phyloP scores from a whole-genome alignment of 2,329 filamentous ascomycete species.

The Penicillium fuscoglaucum region DNA sequence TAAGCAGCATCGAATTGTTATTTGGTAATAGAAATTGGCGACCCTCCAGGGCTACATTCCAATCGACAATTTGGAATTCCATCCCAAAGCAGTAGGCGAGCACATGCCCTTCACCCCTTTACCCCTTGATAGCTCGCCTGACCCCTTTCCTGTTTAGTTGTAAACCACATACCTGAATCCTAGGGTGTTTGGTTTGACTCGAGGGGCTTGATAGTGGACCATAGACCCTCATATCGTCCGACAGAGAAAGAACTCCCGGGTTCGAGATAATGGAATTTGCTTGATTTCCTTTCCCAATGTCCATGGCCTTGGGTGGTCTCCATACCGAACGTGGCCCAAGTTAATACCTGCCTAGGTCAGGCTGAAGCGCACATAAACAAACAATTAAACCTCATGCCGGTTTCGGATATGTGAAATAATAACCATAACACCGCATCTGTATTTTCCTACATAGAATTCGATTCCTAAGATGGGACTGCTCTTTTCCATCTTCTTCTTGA shows the following conservation, averaged over 20 bases:
- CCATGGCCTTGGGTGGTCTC: no score
- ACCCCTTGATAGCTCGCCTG: not conserved
- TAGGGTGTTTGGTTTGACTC: no score
- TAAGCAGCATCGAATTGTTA: not conserved
- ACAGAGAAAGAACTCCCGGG: no score
- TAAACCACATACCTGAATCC: not conserved
- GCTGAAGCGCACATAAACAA: not conserved
- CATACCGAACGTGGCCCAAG: no score
- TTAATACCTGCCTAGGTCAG: not conserved
- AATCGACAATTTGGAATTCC: not conserved
- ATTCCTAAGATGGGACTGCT: not conserved
- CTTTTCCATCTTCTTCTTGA: not conserved
- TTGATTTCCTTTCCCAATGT: no score
- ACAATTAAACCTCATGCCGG: not conserved
- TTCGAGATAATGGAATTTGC: no score
- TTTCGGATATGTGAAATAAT: not conserved
- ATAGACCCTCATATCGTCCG: no score
- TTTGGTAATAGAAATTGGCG: not conserved
- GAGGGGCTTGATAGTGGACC: no score
- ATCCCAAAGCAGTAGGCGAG: not conserved
- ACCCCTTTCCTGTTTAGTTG: not conserved
- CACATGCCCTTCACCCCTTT: not conserved
- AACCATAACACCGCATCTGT: not conserved
- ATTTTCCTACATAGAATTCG: not conserved
- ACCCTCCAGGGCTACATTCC: not conserved